Percentiles rank a stretch among this genome's conserved stretches.
phyloP scores from a whole-genome alignment of 345 rosid genomes.

The Linum usitatissimum region DNA sequence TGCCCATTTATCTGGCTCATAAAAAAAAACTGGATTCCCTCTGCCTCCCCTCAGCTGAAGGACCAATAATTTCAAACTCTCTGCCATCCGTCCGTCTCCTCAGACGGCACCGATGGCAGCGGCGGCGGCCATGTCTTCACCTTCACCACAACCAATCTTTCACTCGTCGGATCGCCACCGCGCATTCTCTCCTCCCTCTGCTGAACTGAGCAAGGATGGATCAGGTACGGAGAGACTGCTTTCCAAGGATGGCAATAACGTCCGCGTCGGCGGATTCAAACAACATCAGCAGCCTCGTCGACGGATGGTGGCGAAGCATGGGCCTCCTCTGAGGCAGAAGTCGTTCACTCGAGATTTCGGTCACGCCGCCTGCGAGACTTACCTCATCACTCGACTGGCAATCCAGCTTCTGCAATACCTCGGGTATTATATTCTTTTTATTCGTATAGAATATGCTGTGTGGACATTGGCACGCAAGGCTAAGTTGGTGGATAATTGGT shows the following conservation, averaged over 20 bases:
- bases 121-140: conserved; percentile 5
- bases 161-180: conserved; percentile 5
- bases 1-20: no score
- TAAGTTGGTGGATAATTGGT: not conserved
- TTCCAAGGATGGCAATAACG: not conserved
- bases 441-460: not conserved
- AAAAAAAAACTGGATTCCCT: not conserved
- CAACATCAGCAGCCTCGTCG: conserved; percentile 13
- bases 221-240: not conserved
- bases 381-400: conserved; percentile 20
- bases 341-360: conserved; percentile 21
- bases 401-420: conserved; percentile 23
- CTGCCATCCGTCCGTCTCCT: not conserved
- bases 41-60: not conserved
- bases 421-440: conserved; percentile 15
- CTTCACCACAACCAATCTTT: conserved; percentile 2
- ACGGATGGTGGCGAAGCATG: conserved; percentile 9
- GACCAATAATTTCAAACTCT: not conserved
- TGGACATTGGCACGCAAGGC: not conserved
- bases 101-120: not conserved
- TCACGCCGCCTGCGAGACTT: conserved; percentile 24
- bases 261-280: not conserved
- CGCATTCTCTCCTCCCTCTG: not conserved
- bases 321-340: conserved; percentile 9
- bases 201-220: not conserved